Evolutionary conservation across 2,329 filamentous ascomycete genomes (phyloP).

Genomic region (Aspergillus pseudonomiae): DNA sequence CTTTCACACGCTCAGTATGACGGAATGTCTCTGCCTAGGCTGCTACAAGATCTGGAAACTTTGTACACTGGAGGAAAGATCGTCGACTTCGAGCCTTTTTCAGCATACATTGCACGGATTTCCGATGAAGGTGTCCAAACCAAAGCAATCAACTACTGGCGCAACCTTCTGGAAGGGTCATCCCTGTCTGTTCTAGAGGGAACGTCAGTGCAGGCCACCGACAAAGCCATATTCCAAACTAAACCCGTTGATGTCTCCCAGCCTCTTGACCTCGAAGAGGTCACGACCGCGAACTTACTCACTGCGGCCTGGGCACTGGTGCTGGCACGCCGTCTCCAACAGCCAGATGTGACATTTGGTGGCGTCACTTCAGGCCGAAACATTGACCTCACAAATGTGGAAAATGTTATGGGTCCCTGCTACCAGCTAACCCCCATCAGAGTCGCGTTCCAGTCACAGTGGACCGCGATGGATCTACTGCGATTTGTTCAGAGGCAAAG

Average conservation of each 20-base stretch:
- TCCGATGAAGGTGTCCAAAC: slow-evolving; percentile 35
- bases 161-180: slow-evolving; percentile 56
- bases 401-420: slow-evolving; percentile 63
- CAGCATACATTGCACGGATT: slow-evolving; percentile 42
- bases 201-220: slow-evolving; percentile 20
- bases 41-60: slow-evolving; percentile 60
- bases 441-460: slow-evolving; percentile 53
- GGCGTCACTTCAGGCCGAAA: slow-evolving; percentile 66
- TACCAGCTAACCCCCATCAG: slow-evolving; percentile 59
- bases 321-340: slow-evolving; percentile 55
- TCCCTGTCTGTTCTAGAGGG: slow-evolving; percentile 42
- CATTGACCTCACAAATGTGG: slow-evolving; percentile 55
- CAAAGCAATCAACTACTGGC: slow-evolving; percentile 56
- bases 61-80: slow-evolving; percentile 47
- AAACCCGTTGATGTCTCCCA: slow-evolving; percentile 41
- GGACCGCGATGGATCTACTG: slow-evolving; percentile 55
- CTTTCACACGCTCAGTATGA: slow-evolving; percentile 70
- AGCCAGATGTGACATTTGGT: slow-evolving; percentile 62
- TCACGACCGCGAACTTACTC: slow-evolving; percentile 63
- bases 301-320: slow-evolving; percentile 66
- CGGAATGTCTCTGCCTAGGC: slow-evolving; percentile 62
- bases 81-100: slow-evolving; percentile 42
- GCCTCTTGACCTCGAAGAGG: slow-evolving; percentile 51
- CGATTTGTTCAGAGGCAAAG: slow-evolving; percentile 56
- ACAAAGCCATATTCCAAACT: slow-evolving; percentile 30